Percentiles rank a stretch among this genome's conserved stretches.
phyloP scores from a whole-genome alignment of 2,329 filamentous ascomycete genomes.

The Hypoxylon sp. region DNA sequence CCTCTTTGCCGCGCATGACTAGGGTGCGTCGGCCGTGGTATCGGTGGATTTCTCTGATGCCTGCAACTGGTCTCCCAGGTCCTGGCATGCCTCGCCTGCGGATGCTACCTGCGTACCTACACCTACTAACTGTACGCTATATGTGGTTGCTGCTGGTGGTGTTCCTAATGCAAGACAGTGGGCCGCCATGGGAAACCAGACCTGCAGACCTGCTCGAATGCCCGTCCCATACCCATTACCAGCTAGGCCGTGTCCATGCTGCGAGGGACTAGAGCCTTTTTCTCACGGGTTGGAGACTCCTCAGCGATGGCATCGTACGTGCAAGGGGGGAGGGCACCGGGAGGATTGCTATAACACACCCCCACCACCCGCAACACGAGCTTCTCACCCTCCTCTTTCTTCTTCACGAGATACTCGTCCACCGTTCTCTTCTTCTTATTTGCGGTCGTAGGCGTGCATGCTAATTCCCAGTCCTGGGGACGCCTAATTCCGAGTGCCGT shows the following conservation, averaged over 20 bases:
- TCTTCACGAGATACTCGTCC: slow-evolving; percentile 71
- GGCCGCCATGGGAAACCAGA: slow-evolving; percentile 37
- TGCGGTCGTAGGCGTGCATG: slow-evolving; percentile 72
- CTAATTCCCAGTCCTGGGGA: slow-evolving; percentile 69
- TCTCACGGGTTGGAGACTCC: slow-evolving; percentile 18
- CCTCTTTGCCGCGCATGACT: slow-evolving; percentile 49
- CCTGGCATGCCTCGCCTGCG: slow-evolving; percentile 39
- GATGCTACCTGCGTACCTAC: slow-evolving; percentile 41
- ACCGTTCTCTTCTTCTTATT: slow-evolving; percentile 69
- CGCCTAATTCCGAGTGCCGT: slow-evolving; percentile 63
- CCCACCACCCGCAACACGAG: slow-evolving; percentile 62
- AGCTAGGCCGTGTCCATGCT: slow-evolving; percentile 42
- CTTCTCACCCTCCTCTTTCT: slow-evolving; percentile 61
- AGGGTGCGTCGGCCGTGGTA: slow-evolving; percentile 41
- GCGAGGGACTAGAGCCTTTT: slow-evolving; percentile 34
- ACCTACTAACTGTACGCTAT: neutral
- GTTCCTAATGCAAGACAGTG: slow-evolving; percentile 46
- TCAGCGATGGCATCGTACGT: slow-evolving; percentile 16
- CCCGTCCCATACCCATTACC: slow-evolving; percentile 32
- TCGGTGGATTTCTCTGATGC: slow-evolving; percentile 45
- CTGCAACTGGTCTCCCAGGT: slow-evolving; percentile 29
- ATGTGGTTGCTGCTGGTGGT: slow-evolving; percentile 21
- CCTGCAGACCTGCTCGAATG: slow-evolving; percentile 35
- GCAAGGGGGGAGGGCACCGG: slow-evolving; percentile 29
- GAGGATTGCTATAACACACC: slow-evolving; percentile 60